Evolutionary conservation across 306 rosid genomes (phyloP).

Genomic region (Cicer bijugum): DNA sequence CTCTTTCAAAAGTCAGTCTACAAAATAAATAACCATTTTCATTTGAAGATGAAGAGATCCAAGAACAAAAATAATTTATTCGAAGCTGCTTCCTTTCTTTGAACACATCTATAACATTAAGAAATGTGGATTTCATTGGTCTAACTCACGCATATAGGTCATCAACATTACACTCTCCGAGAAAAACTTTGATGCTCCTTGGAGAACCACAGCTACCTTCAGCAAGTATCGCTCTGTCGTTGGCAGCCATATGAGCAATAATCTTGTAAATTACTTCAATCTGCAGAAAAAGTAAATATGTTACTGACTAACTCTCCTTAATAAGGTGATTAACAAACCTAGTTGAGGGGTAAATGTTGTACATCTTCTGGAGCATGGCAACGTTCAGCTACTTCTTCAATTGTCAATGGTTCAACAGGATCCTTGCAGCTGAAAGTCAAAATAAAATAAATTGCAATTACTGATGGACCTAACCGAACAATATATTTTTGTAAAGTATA

Average conservation of each 20-base stretch:
- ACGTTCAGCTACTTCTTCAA: conserved; percentile 52
- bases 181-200: conserved; percentile 77
- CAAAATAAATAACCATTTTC: conserved; percentile 21
- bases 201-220: conserved; percentile 92
- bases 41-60: conserved; percentile 35
- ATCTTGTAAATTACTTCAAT: conserved; percentile 87
- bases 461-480: background rate
- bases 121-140: conserved; percentile 28
- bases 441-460: background rate
- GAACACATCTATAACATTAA: conserved; percentile 32
- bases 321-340: conserved; percentile 8
- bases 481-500: background rate
- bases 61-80: conserved; percentile 45
- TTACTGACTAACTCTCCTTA: background rate
- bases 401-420: conserved; percentile 51
- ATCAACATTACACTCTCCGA: conserved; percentile 76
- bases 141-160: conserved; percentile 57
- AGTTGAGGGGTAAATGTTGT: conserved; percentile 8
- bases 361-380: conserved; percentile 80
- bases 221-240: conserved; percentile 86
- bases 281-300: conserved; percentile 45
- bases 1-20: conserved; percentile 13
- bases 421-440: conserved; percentile 56
- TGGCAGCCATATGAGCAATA: conserved; percentile 86
- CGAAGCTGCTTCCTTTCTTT: conserved; percentile 40